These are phyloP conservation scores for Crithidia thermophila DNA, from an alignment of 208 protist genomes.

Conservation along the genomic window DNA sequence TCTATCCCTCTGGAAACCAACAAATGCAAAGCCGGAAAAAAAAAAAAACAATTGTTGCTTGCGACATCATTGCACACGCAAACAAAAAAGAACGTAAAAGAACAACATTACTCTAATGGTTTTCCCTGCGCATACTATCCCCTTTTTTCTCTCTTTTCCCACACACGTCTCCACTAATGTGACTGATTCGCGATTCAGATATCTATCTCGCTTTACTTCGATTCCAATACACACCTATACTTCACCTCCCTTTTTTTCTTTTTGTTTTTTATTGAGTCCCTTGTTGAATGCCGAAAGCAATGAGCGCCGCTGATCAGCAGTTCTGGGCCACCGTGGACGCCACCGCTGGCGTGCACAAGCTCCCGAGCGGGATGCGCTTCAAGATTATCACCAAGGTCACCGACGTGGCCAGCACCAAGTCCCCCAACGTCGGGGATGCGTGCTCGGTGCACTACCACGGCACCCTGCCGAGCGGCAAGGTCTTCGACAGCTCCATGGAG, in stretches of 20 bases:
- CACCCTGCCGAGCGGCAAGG: constrained; percentile 63
- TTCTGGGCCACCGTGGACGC: constrained; percentile 54
- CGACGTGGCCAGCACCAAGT: constrained; percentile 34
- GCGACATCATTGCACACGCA: too few species aligned
- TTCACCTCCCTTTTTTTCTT: neutral
- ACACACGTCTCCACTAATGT: too few species aligned
- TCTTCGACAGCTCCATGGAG: constrained; percentile 85
- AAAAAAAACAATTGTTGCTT: too few species aligned
- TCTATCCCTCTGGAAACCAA: too few species aligned
- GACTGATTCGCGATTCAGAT: too few species aligned
- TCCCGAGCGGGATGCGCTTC: constrained; percentile 83
- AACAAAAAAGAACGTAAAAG: too few species aligned
- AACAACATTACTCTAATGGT: too few species aligned
- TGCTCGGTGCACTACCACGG: constrained; percentile 87
- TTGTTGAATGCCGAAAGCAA: constrained; percentile 21
- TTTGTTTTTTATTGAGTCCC: constrained; percentile 13
- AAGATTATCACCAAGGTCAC: constrained; percentile 56
- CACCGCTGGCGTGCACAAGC: constrained; percentile 48
- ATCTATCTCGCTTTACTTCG: too few species aligned
- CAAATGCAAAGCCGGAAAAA: too few species aligned
- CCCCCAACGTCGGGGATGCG: constrained; percentile 46
- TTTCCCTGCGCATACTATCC: too few species aligned
- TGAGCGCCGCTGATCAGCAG: constrained; percentile 34
- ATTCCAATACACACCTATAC: constrained; percentile 3
- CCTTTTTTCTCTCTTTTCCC: too few species aligned